A percentile compares a stretch with the other conserved stretches of the same genome.
phyloP scores from a whole-genome alignment of 2,329 filamentous ascomycete species.

The Exophiala spinifera region DNA sequence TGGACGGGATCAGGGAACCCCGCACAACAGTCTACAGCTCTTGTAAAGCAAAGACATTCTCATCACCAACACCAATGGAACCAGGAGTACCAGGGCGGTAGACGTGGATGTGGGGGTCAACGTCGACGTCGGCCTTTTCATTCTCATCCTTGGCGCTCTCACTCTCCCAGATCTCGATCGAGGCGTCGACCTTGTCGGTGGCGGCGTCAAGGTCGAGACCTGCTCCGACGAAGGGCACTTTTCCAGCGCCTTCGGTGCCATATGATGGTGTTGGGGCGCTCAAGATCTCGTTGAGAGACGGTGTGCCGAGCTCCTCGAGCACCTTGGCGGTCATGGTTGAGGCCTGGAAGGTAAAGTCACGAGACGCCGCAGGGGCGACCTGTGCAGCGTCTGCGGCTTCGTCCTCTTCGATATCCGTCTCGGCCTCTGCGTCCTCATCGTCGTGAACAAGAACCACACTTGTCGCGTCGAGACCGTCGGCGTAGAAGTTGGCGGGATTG shows the following conservation, averaged over 20 bases:
- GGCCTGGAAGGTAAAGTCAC: constrained; percentile 21
- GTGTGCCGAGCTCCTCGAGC: constrained; percentile 15
- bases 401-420: constrained; percentile 30
- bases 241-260: too few species aligned
- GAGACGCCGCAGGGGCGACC: constrained; percentile 29
- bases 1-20: too few species aligned
- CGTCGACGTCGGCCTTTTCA: constrained; percentile 16
- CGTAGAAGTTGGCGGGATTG: constrained; percentile 64
- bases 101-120: not conserved
- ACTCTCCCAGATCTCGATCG: constrained; percentile 68
- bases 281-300: constrained; percentile 18
- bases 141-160: constrained; percentile 59
- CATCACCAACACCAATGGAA: constrained; percentile 16
- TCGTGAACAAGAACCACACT: constrained; percentile 62
- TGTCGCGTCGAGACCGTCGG: constrained; percentile 61
- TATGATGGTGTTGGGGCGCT: constrained; percentile 7
- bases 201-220: not conserved
- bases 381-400: too few species aligned
- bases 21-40: constrained; percentile 17
- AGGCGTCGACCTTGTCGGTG: constrained; percentile 9
- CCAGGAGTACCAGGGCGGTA: not conserved
- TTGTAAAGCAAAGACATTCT: constrained; percentile 23
- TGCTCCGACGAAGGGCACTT: not conserved
- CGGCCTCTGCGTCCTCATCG: constrained; percentile 50
- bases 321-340: constrained; percentile 10